Conservation (phyloP, 768 basidiomycete species). For the Rhodotorula sphaerocarpa region DNA sequence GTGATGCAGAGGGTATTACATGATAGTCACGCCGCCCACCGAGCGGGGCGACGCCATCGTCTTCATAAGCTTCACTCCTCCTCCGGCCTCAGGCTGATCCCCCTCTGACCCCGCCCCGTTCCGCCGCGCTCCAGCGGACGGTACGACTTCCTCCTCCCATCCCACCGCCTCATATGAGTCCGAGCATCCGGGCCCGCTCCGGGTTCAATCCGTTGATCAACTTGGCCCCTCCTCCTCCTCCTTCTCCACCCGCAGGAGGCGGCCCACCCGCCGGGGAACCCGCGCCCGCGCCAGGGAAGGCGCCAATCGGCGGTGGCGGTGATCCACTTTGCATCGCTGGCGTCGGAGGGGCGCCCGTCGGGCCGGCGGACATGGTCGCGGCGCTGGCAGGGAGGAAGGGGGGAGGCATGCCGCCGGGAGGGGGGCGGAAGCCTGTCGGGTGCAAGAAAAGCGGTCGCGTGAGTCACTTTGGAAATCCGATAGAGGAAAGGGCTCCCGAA, state of each 20-base stretch:
- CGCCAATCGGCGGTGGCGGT: background rate
- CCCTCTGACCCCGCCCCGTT: background rate
- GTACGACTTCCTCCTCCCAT: background rate
- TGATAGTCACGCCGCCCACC: too few relatives aligned
- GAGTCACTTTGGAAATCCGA: background rate
- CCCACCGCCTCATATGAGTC: constrained; percentile 15
- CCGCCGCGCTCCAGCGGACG: too few relatives aligned
- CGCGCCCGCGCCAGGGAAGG: too few relatives aligned
- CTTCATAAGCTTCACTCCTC: too few relatives aligned
- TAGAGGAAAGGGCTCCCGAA: too few relatives aligned
- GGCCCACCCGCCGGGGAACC: background rate
- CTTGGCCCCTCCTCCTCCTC: background rate
- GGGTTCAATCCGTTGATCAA: constrained; percentile 30
- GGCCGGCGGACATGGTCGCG: background rate
- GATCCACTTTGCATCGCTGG: background rate
- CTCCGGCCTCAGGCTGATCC: background rate
- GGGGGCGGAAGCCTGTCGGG: constrained; percentile 25
- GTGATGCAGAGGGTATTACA: too few relatives aligned
- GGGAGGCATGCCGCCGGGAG: constrained; percentile 20
- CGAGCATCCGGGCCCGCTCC: constrained; percentile 32
- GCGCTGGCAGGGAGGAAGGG: constrained; percentile 13
- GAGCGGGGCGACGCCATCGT: too few relatives aligned
- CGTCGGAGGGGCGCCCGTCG: background rate
- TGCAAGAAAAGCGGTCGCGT: background rate
- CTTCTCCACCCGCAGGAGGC: background rate